Evolutionary conservation across 1,139 yeast species (phyloP), one percentile per base, ranked within the genome.

Genomic region (Blastobotrys malaysiensis): DNA sequence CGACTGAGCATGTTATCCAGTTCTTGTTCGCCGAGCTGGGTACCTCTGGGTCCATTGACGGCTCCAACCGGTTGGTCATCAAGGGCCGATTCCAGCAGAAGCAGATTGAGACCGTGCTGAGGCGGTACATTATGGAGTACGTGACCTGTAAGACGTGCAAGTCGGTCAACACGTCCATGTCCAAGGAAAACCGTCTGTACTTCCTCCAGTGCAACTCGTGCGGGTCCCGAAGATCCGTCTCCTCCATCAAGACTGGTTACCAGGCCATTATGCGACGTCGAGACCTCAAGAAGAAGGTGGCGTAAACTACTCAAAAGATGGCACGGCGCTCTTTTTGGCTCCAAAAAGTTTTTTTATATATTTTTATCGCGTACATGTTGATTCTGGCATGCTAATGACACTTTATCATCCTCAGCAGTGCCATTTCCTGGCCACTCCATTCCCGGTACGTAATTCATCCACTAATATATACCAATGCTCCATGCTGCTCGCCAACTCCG

Each of bases 101-200:
- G 76, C 97, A 91, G 74, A 85, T 93, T 81, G 99, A 93, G 76
- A 87, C 91, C 59, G 96, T 93, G 61, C 81, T 93, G 74, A 87
- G 98, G 79, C 84, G 97, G 75, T 93, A 95, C 75, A 93, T 93
- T 71, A 78, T 89, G 71, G 99, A 95, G 74, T 93, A 95, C 70
- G 99, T 93, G 64, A 90, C 97, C 51, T 93, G 99, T 81, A 90
- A 93, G 80, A 93, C 99, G 53, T 93, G 99, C 80, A 93, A 91
- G 78, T 88, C 97, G 59, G 93, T 91, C 83, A 93, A 93, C 76
- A 95, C 99, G 48, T 93, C 86, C 64, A 82, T 93, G 72, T 88
- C 86, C 80, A 90, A 96, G 77, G 99, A 93, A 76, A 93, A 91
- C 79, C 88, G 99, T 79, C 82, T 93, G 76, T 96, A 88, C 79